A percentile compares a stretch with the other conserved stretches of the same genome.
Evolutionary conservation across 2,329 filamentous ascomycete genomes (phyloP).

Genomic region (Coniochaeta ligniaria): DNA sequence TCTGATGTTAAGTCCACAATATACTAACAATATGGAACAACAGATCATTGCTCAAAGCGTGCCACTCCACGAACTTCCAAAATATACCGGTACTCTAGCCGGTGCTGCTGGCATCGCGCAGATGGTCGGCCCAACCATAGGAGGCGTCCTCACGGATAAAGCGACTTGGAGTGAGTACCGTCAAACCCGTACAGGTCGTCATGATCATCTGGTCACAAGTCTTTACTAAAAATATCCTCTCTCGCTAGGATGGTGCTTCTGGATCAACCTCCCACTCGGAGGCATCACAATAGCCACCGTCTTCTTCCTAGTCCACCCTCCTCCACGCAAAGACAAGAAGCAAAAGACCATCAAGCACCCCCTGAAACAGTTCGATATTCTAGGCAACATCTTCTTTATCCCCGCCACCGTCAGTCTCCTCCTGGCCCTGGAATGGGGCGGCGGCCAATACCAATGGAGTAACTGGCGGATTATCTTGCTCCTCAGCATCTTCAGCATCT

Average conservation of each 20-base stretch:
- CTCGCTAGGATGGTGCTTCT: conserved; percentile 9
- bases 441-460: conserved; percentile 23
- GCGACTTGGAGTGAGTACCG: not conserved
- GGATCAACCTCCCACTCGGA: conserved; percentile 2
- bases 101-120: not conserved
- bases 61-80: not conserved
- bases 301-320: not conserved
- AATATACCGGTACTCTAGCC: not conserved
- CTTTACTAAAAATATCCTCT: too few relatives aligned
- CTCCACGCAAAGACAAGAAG: not conserved
- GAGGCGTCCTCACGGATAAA: not conserved
- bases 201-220: not conserved
- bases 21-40: not conserved
- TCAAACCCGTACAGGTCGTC: not conserved
- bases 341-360: not conserved
- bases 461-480: conserved; percentile 22
- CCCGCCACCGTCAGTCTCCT: conserved; percentile 30
- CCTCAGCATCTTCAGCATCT: conserved; percentile 20
- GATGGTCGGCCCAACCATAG: not conserved
- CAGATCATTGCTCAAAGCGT: not conserved
- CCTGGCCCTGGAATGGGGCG: conserved; percentile 37
- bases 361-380: conserved; percentile 9
- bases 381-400: conserved; percentile 12
- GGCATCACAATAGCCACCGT: not conserved
- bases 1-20: not conserved